Base-by-base conservation (phyloP, 768 basidiomycete species). In the Leccinum subgranulosum region DNA sequence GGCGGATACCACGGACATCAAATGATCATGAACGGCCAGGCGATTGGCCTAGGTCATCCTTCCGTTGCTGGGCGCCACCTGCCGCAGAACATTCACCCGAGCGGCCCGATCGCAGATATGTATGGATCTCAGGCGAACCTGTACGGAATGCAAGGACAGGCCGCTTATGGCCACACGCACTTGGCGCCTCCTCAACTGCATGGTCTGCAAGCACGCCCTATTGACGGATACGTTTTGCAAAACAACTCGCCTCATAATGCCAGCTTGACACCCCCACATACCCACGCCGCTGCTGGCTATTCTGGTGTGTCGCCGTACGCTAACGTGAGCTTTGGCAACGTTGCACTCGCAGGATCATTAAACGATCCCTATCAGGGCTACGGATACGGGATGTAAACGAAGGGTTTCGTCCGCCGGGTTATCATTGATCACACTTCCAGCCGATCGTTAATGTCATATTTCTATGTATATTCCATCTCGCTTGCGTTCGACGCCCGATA, bases 151-250 rank as follows among this genome's bases (percentile, higher is more conserved):
- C 82, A 79, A 54, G 79, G 77, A 21, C 81, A 84, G 62, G 79
- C 77, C 10, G 76, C 82, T 48, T 87, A 84, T 58, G 78, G 76
- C n/a, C 87, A 84, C 67, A 70, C 75, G 39, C 86, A 84, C 60
- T 66, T 85, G 54, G 76, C 64, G 17, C 56, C 75, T 48, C 70
- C 79, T 27, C 84, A 81, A 59, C 65, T 88, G 67, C 87, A 87
- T 63, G 70, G 72, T 41, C 71, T 92, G 49, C 87, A 85, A 68
- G 80, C 84, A 15, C 88, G 87, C 60, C 79, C 86, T 25, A 90
- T 92, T 61, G 90, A 92, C 65, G 84, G 85, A 66, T 92, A 92
- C 67, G 88, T 92, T 58, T 77, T 92, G 51, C 90, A 91, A 73
- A 84, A 84, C 68, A 84, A 79, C 64, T 85, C 85, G 43, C 78